Percentiles rank a stretch among this genome's conserved stretches.
These are phyloP conservation scores for Urostyla sp. DNA, from an alignment of 73 alveolate genomes.

Conservation along the genomic window DNA sequence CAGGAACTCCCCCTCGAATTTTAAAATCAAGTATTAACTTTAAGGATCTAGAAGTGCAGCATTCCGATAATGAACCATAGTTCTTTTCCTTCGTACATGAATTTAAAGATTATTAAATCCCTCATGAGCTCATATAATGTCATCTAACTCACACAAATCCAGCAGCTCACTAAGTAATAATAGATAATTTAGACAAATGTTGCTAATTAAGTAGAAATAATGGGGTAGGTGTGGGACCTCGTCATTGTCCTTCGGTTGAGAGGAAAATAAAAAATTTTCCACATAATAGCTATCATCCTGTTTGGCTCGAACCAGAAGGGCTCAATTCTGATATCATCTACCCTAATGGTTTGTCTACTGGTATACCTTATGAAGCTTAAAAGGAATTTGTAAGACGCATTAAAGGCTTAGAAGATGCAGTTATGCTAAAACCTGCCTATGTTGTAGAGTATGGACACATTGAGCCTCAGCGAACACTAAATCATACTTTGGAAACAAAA, in stretches of 20 bases:
- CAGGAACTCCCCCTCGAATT: slow-evolving; percentile 79
- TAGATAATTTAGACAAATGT: background rate
- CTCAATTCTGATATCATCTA: slow-evolving; percentile 57
- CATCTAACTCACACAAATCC: slow-evolving; percentile 59
- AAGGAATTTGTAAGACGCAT: slow-evolving; percentile 52
- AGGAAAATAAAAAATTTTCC: slow-evolving; percentile 67
- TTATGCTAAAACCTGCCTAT: slow-evolving; percentile 64
- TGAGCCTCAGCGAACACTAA: slow-evolving; percentile 59
- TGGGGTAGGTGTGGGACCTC: slow-evolving; percentile 77
- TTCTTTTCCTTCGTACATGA: slow-evolving; percentile 57
- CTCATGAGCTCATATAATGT: slow-evolving; percentile 48
- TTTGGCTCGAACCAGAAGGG: slow-evolving; percentile 86
- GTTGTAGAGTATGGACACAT: slow-evolving; percentile 74
- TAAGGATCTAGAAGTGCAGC: slow-evolving; percentile 55
- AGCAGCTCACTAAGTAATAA: slow-evolving; percentile 59
- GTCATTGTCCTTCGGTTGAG: slow-evolving; percentile 79
- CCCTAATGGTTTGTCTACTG: slow-evolving; percentile 76
- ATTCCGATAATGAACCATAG: slow-evolving; percentile 44
- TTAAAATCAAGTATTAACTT: slow-evolving; percentile 46
- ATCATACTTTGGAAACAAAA: slow-evolving; percentile 68
- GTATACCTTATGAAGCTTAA: slow-evolving; percentile 70
- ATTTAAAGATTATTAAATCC: slow-evolving; percentile 22
- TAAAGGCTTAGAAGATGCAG: slow-evolving; percentile 55
- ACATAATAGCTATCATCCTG: slow-evolving; percentile 63
- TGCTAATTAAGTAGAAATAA: slow-evolving; percentile 56